phyloP scores from a whole-genome alignment of 345 rosid genomes.

The Rhizophora apiculata region DNA sequence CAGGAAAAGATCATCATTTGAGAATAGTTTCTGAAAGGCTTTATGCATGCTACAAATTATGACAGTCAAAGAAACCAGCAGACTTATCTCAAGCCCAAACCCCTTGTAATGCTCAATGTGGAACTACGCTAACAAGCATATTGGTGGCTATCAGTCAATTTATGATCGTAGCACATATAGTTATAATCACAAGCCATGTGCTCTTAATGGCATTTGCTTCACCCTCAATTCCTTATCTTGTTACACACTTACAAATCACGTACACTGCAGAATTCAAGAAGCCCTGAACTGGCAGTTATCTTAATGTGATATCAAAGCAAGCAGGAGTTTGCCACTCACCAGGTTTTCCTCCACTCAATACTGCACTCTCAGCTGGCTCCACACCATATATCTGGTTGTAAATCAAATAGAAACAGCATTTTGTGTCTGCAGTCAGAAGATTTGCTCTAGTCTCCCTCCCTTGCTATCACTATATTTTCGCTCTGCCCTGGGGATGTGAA shows the following conservation, averaged over 20 bases:
- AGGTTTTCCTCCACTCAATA: slow-evolving; percentile 81
- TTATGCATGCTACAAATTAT: not conserved
- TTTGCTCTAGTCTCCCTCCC: no score
- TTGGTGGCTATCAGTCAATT: not conserved
- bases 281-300: no score
- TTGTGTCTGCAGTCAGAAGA: no score
- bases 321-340: slow-evolving; percentile 33
- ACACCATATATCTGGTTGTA: slow-evolving; percentile 69
- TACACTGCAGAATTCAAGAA: no score
- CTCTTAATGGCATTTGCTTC: no score
- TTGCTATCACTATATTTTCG: no score
- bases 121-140: not conserved
- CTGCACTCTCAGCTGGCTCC: slow-evolving; percentile 77
- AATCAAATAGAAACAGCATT: not conserved
- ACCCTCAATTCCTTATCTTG: no score
- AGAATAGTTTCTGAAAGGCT: not conserved
- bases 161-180: not conserved
- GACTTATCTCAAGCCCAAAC: not conserved
- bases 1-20: not conserved
- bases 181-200: not conserved
- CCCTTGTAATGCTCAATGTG: not conserved
- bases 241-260: no score
- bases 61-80: not conserved
- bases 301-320: no score
- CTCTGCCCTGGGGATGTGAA: no score